Conservation (phyloP, 805 yeast genomes). For the Nematodospora valgi region DNA sequence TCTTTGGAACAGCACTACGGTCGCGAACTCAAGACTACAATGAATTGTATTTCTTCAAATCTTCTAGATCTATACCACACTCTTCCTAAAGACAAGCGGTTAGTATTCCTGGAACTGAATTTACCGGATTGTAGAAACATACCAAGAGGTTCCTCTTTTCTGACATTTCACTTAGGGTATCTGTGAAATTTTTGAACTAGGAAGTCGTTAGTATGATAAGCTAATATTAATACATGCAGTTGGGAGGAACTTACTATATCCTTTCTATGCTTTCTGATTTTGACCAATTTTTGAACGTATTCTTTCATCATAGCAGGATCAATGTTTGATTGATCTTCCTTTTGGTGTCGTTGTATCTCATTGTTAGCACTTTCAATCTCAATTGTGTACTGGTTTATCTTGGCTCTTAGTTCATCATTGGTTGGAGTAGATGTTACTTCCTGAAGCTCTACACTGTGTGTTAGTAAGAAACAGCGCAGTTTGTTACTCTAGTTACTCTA, state of each 20-base stretch:
- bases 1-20: no score
- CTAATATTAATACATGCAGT: background rate
- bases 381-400: background rate
- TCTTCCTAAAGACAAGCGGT: slow-evolving; percentile 5
- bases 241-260: slow-evolving; percentile 10
- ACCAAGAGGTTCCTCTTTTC: slow-evolving; percentile 8
- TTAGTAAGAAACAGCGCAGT: no score
- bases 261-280: slow-evolving; percentile 8
- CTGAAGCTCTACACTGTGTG: slow-evolving; percentile 1
- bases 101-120: background rate
- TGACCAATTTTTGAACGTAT: slow-evolving; percentile 3
- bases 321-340: background rate
- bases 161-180: slow-evolving; percentile 5
- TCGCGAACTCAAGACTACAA: background rate
- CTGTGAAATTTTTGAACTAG: slow-evolving; percentile 9
- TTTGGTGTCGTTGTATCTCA: slow-evolving; percentile 1
- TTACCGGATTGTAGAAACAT: slow-evolving; percentile 1
- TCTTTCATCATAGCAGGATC: background rate
- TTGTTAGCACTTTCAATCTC: background rate
- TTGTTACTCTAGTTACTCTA: no score
- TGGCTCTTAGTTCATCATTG: slow-evolving; percentile 1
- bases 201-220: background rate
- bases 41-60: background rate
- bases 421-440: slow-evolving; percentile 5
- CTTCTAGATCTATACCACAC: slow-evolving; percentile 8